Conservation (phyloP, 352 stramenopile species). For the Phytophthora pseudosyringae region DNA sequence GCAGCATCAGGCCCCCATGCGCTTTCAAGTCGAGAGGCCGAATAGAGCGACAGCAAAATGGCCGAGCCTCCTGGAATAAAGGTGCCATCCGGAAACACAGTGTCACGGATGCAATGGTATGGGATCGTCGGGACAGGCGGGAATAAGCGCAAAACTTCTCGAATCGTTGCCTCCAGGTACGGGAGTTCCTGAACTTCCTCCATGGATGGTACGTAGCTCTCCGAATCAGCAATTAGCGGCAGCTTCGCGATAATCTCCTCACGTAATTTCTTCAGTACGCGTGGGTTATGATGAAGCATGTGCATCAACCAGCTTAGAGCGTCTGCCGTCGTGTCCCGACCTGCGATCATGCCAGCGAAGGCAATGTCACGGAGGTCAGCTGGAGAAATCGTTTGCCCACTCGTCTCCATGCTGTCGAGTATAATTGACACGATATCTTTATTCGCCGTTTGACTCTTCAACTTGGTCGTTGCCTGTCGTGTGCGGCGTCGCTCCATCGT, state of each 20-base stretch:
- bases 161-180: slow-evolving; percentile 48
- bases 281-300: slow-evolving; percentile 44
- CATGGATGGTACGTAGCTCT: slow-evolving; percentile 25
- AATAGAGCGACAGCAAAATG: slow-evolving; percentile 36
- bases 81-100: slow-evolving; percentile 54
- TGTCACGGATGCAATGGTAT: slow-evolving; percentile 40
- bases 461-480: background rate
- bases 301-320: slow-evolving; percentile 57
- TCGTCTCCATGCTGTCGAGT: slow-evolving; percentile 30
- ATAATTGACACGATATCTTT: slow-evolving; percentile 31
- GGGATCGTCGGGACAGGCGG: slow-evolving; percentile 41
- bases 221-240: slow-evolving; percentile 17
- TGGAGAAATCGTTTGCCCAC: slow-evolving; percentile 19
- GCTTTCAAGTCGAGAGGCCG: slow-evolving; percentile 33
- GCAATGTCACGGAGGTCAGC: slow-evolving; percentile 57
- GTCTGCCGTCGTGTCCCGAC: slow-evolving; percentile 61
- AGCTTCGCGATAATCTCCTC: slow-evolving; percentile 33
- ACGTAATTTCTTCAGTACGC: slow-evolving; percentile 35
- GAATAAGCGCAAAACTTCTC: slow-evolving; percentile 48
- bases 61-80: slow-evolving; percentile 30
- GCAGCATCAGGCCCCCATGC: slow-evolving; percentile 40
- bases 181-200: slow-evolving; percentile 23
- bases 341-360: slow-evolving; percentile 64
- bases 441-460: slow-evolving; percentile 33
- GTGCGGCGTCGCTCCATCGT: slow-evolving; percentile 19